Base-by-base conservation (phyloP, 208 protist species). In the Leishmania tarentolae region DNA sequence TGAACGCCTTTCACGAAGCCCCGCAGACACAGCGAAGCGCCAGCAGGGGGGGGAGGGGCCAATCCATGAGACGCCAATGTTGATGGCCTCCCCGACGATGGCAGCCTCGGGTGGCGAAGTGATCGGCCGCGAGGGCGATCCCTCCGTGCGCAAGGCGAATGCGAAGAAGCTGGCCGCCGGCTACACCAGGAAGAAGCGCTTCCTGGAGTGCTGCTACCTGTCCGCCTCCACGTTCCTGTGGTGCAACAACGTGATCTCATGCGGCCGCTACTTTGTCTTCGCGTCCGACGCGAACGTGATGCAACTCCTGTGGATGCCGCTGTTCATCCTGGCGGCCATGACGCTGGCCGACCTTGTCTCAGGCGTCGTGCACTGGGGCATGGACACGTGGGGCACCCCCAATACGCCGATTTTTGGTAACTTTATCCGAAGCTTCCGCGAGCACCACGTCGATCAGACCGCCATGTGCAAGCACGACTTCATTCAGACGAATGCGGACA, bases 401-500 rank as follows among this genome's bases (percentile, higher is more conserved):
- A 93, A 97, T 24, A 97, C 93, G 28, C 88, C 93, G 40, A 46
- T 98, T 42, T 93, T 98, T 82, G 95, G 97, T 80, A 95, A 88
- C 81, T 98, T 99, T 82, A 98, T 99, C 74, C 94, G 97, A 73
- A 97, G 94, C 75, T 99, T 99, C 88, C 89, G 97, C 53, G 97
- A 99, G 88, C 97, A 99, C 89, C 97, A 99, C 86, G 94, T 98
- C 3, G 90, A 96, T 75, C 96, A 97, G 81, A 87, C 82, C 11
- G 94, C 94, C 50, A 99, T 99, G 91, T 96, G 90, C 72, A 92
- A 94, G 76, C 97, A 99, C 83, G 97, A 99, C 86, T 94, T 97
- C 75, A 95, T 99, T 76, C 96, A 99, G 80, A 98, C 97, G 24
- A 99, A 99, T 84, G 97, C 96, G 42, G 97, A 99, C 84, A 98